Conservation (phyloP, 1,284 basidiomycete genomes). For the Tilletiopsis washingtonensis region DNA sequence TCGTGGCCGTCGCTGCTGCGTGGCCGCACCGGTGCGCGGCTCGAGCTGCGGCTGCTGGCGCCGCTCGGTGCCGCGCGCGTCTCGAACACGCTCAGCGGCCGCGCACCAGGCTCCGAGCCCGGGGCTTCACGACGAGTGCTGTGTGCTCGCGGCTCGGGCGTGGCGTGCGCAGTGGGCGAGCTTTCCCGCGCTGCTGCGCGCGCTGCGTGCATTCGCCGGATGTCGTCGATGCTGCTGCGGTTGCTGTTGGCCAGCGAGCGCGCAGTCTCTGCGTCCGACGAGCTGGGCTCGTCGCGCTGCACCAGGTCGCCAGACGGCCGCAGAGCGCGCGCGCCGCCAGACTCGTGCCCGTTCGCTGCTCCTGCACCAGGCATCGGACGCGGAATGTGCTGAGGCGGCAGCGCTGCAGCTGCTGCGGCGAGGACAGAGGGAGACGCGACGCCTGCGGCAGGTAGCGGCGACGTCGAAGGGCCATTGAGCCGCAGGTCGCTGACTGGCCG, state of each 20-base stretch:
- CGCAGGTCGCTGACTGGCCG: neutral
- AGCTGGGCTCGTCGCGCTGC: neutral
- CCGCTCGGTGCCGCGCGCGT: constrained; percentile 12
- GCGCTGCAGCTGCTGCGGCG: too few relatives aligned
- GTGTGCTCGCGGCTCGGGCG: neutral
- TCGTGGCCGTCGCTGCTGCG: neutral
- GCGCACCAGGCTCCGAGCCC: constrained; percentile 17
- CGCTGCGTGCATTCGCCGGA: constrained; percentile 31
- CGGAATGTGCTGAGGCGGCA: constrained; percentile 35
- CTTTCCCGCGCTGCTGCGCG: constrained; percentile 12
- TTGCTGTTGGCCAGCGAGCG: constrained; percentile 34
- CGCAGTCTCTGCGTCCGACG: constrained; percentile 21
- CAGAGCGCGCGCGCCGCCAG: constrained; percentile 2
- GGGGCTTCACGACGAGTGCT: constrained; percentile 11
- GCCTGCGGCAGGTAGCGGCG: too few relatives aligned
- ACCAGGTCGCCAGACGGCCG: too few relatives aligned
- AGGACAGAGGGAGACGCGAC: too few relatives aligned
- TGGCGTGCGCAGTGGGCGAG: constrained; percentile 10
- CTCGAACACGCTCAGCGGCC: constrained; percentile 30
- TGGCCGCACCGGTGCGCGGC: too few relatives aligned
- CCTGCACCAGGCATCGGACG: constrained; percentile 9
- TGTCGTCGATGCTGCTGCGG: constrained; percentile 34
- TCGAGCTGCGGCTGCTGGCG: neutral
- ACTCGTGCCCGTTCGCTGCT: neutral
- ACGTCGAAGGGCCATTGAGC: neutral